Conservation (phyloP, 2,329 filamentous ascomycete genomes). For the Karstenula rhodostoma region DNA sequence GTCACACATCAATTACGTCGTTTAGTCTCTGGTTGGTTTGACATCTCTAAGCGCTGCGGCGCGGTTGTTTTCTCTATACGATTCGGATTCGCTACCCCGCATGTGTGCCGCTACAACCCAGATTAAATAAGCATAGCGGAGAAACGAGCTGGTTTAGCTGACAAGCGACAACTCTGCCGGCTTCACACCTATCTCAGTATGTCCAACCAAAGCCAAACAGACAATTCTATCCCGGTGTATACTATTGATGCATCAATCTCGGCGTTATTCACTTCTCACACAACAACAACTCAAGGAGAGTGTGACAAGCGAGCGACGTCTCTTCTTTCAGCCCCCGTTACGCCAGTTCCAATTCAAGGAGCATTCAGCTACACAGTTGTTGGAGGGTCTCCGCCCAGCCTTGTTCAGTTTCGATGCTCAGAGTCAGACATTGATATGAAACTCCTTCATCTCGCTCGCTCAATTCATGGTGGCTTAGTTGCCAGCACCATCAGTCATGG, state of each 20-base stretch:
- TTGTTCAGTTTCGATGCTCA: slow-evolving; percentile 9
- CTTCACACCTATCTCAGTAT: slow-evolving; percentile 12
- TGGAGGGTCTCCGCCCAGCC: slow-evolving; percentile 6
- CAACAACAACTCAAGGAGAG: slow-evolving; percentile 9
- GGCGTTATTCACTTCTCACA: slow-evolving; percentile 4
- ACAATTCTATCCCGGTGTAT: slow-evolving; percentile 10
- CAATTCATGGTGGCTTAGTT: slow-evolving; percentile 15
- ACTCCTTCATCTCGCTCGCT: slow-evolving; percentile 6
- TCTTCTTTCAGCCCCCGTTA: slow-evolving; percentile 8
- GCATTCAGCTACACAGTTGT: slow-evolving; percentile 17
- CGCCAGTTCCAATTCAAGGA: slow-evolving; percentile 16
- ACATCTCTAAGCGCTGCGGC: neutral
- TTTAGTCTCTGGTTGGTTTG: too few species aligned
- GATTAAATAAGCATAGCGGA: slow-evolving; percentile 10
- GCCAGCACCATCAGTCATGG: slow-evolving; percentile 12
- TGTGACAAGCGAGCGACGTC: slow-evolving; percentile 11
- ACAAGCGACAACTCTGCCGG: slow-evolving; percentile 9
- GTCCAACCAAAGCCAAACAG: slow-evolving; percentile 7
- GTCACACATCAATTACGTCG: too few species aligned
- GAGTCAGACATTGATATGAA: slow-evolving; percentile 14
- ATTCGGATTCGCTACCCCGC: slow-evolving; percentile 5
- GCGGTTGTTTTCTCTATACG: slow-evolving; percentile 10
- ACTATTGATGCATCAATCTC: slow-evolving; percentile 7
- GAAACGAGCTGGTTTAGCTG: slow-evolving; percentile 5
- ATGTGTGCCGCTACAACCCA: slow-evolving; percentile 7